Evolutionary conservation across 2,329 filamentous ascomycete species (phyloP).

Genomic region (Colletotrichum lindemuthianum): DNA sequence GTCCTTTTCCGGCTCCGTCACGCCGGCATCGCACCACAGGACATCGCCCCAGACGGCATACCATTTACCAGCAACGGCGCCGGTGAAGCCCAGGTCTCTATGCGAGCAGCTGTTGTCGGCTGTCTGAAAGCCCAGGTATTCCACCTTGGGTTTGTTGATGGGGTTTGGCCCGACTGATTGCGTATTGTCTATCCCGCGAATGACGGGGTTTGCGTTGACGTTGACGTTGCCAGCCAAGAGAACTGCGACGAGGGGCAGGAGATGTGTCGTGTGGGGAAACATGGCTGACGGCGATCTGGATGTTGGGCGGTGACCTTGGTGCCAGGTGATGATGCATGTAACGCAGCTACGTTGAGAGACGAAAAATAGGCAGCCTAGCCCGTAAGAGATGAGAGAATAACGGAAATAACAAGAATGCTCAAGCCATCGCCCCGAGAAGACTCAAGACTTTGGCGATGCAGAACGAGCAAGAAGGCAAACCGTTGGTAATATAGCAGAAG

Average conservation of each 20-base stretch:
- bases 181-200: slow-evolving; percentile 47
- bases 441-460: too few relatives aligned
- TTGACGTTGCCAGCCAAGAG: background rate
- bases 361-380: background rate
- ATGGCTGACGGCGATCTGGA: slow-evolving; percentile 20
- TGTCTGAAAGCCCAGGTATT: slow-evolving; percentile 49
- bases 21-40: slow-evolving; percentile 47
- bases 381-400: too few relatives aligned
- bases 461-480: too few relatives aligned
- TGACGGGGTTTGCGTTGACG: slow-evolving; percentile 9
- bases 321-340: background rate
- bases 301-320: slow-evolving; percentile 18
- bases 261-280: slow-evolving; percentile 1
- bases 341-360: slow-evolving; percentile 1
- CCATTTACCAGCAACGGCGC: slow-evolving; percentile 48
- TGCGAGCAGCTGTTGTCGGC: slow-evolving; percentile 50
- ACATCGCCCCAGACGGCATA: slow-evolving; percentile 51
- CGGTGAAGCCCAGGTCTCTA: slow-evolving; percentile 50
- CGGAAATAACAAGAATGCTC: too few relatives aligned
- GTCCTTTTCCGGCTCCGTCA: slow-evolving; percentile 44
- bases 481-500: too few relatives aligned
- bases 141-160: slow-evolving; percentile 42
- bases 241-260: slow-evolving; percentile 14
- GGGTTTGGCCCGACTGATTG: slow-evolving; percentile 48
- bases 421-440: too few relatives aligned